Evolutionary conservation across 306 rosid species (phyloP).

Genomic region (Rosa chinensis): DNA sequence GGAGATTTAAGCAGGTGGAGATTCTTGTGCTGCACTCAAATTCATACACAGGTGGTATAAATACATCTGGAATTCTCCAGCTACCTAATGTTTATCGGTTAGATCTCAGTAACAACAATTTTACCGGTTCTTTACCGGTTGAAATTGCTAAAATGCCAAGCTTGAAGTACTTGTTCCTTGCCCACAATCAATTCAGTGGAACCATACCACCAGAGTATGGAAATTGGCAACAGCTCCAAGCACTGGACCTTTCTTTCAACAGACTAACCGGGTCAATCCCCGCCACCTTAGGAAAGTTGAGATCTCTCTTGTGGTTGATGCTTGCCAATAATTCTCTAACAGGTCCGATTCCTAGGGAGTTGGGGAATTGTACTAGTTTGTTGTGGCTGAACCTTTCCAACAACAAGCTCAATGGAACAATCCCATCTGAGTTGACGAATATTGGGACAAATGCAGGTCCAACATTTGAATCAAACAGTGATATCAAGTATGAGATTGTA

Average conservation of each 20-base stretch:
- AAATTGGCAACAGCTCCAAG: conserved; percentile 55
- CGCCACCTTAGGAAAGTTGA: conserved; percentile 67
- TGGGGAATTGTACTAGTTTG: conserved; percentile 80
- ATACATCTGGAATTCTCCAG: conserved; percentile 64
- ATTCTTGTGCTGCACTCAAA: conserved; percentile 73
- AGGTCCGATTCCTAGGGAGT: conserved; percentile 67
- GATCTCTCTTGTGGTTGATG: conserved; percentile 88
- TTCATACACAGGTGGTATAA: conserved; percentile 62
- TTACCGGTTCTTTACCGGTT: conserved; percentile 74
- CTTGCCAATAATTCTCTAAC: conserved; percentile 69
- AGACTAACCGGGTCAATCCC: conserved; percentile 70
- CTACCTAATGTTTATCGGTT: conserved; percentile 55
- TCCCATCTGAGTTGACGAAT: conserved; percentile 62
- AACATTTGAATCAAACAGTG: conserved; percentile 58
- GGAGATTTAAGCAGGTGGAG: conserved; percentile 59
- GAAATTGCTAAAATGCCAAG: conserved; percentile 65
- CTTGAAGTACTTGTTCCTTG: conserved; percentile 60
- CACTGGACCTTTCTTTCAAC: conserved; percentile 79
- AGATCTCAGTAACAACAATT: conserved; percentile 69
- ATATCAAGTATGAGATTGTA: conserved; percentile 19
- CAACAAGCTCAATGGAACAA: conserved; percentile 61
- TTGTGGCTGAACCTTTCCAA: conserved; percentile 92
- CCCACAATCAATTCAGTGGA: conserved; percentile 72
- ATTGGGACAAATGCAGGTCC: conserved; percentile 57
- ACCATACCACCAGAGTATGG: conserved; percentile 65